Conservation (phyloP, 1,284 basidiomycete species). For the Naganishia sp. region DNA sequence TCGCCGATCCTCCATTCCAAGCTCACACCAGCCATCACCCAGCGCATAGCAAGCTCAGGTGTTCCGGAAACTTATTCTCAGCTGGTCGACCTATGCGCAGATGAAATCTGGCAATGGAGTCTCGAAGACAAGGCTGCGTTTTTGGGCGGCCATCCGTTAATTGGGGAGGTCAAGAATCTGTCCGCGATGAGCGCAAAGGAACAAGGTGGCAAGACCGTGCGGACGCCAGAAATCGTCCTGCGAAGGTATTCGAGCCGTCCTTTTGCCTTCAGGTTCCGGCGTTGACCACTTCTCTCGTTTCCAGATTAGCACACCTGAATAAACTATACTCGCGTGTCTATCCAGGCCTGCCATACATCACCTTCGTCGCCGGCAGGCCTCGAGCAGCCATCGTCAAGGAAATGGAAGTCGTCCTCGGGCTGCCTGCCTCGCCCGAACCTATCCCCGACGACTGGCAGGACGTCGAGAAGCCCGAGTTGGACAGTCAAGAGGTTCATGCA, state of each 20-base stretch:
- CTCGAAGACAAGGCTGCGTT: conserved; percentile 65
- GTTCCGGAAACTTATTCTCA: conserved; percentile 57
- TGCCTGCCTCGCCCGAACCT: conserved; percentile 35
- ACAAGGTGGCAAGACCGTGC: conserved; percentile 59
- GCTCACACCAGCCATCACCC: conserved; percentile 63
- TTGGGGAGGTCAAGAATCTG: conserved; percentile 72
- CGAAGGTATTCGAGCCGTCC: conserved; percentile 39
- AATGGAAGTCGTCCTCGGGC: conserved; percentile 67
- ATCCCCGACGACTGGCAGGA: conserved; percentile 39
- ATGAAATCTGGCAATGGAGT: conserved; percentile 63
- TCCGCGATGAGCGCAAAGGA: conserved; percentile 73
- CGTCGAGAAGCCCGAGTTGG: conserved; percentile 53
- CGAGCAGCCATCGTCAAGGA: conserved; percentile 71
- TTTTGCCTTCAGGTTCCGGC: not conserved
- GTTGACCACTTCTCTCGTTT: not conserved
- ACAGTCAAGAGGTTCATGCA: conserved; percentile 47
- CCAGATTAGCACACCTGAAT: conserved; percentile 64
- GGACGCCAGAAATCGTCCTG: conserved; percentile 45
- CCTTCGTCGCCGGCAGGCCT: conserved; percentile 82
- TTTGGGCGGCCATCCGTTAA: conserved; percentile 79
- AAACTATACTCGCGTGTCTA: conserved; percentile 71
- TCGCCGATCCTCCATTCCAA: conserved; percentile 62
- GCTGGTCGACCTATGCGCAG: conserved; percentile 65
- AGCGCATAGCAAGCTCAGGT: conserved; percentile 1
- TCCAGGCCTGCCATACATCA: conserved; percentile 78